Evolutionary conservation across 2,329 filamentous ascomycete species (phyloP), one percentile per base, ranked within the genome.

Genomic region (Pseudogymnoascus sp.): DNA sequence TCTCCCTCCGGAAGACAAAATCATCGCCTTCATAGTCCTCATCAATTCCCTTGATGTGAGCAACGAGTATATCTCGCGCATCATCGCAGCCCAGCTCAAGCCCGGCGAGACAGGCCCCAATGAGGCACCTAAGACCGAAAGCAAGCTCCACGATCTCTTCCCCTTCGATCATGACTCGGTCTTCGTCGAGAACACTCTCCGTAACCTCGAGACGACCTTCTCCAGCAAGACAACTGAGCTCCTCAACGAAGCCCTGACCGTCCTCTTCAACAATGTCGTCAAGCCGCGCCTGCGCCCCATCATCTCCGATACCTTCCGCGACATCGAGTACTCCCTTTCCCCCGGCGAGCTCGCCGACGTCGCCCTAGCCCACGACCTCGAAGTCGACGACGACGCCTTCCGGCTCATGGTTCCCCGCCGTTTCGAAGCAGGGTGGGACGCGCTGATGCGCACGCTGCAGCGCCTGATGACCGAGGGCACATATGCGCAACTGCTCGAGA

Each of bases 1-100:
- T 0, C 82, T 93, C 50, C 93, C 93, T 0, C 91, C 93, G 0
- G 95, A 99, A 74, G 87, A 92, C 70, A 91, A 89, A 69, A 89
- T 97, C 67, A 85, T 97, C 61, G 82, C 89, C 3, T 99, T 99
- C 74, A 86, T 97, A 14, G 88, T 97, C 21, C 83, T 97, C 56
- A 91, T 97, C 75, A 99, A 99, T 81, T 97, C 93, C 73, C 85
- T 99, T 25, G 93, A 99, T 73, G 85, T 96, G 65, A 89, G 92
- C 8, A 91, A 91, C 66, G 91, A 97, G 72, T 99, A 99, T 75
- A 84, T 97, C 60, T 84, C 86, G 14, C 89, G 93, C 62, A 97
- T 99, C 69, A 88, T 97, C 50, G 82, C 83, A 34, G 82, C 86
- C 36, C 86, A 89, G 59, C 79, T 93, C 25, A 80, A 75, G 60